Evolutionary conservation across 441 rosid species (phyloP).

Genomic region (Pelargonium myrrhifolium): DNA sequence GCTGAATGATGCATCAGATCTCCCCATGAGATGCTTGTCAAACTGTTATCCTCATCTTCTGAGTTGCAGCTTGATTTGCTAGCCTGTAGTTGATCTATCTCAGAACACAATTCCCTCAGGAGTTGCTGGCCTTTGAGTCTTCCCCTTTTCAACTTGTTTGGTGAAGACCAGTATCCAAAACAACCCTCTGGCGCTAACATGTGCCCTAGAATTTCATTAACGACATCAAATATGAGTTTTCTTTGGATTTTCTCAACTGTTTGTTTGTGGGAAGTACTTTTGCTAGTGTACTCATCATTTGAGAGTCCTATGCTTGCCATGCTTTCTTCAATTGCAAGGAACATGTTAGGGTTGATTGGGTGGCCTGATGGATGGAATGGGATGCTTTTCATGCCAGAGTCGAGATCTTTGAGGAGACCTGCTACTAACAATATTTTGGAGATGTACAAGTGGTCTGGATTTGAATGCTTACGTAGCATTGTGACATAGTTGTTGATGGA

Average conservation of each 20-base stretch:
- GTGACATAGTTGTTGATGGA: slow-evolving; percentile 23
- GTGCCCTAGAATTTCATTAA: slow-evolving; percentile 55
- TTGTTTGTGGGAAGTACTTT: slow-evolving; percentile 27
- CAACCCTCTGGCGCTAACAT: slow-evolving; percentile 37
- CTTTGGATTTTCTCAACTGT: slow-evolving; percentile 40
- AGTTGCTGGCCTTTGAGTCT: slow-evolving; percentile 39
- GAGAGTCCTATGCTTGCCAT: slow-evolving; percentile 28
- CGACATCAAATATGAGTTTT: slow-evolving; percentile 66
- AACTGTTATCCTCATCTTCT: slow-evolving; percentile 42
- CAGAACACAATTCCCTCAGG: slow-evolving; percentile 50
- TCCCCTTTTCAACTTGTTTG: slow-evolving; percentile 25
- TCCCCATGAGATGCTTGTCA: slow-evolving; percentile 37
- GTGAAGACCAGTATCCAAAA: slow-evolving; percentile 28
- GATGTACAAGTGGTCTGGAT: slow-evolving; percentile 61
- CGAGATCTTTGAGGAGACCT: slow-evolving; percentile 52
- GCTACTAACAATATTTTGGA: slow-evolving; percentile 56
- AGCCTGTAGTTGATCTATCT: slow-evolving; percentile 56
- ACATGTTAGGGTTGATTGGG: slow-evolving; percentile 52
- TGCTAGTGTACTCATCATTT: slow-evolving; percentile 21
- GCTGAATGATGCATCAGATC: slow-evolving; percentile 43
- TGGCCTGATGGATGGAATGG: slow-evolving; percentile 47
- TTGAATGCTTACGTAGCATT: slow-evolving; percentile 24
- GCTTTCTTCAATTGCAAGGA: slow-evolving; percentile 54
- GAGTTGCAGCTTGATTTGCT: slow-evolving; percentile 37
- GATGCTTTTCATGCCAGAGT: slow-evolving; percentile 30